Conservation (phyloP, 164 flowering plant genomes). For the Macadamia tetraphylla region DNA sequence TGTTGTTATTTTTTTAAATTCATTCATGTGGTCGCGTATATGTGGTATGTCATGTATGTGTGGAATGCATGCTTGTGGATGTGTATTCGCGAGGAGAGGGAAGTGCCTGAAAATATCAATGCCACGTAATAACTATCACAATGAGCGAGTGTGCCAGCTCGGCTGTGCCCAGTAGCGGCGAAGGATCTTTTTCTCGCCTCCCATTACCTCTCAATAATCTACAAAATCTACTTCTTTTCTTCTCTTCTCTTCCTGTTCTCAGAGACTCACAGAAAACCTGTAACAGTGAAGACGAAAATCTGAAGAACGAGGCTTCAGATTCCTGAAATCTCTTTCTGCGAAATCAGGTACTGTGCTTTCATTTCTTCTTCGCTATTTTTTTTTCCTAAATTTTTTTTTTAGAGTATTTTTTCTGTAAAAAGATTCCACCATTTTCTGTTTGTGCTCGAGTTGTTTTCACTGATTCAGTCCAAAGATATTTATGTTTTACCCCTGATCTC, state of each 20-base stretch:
- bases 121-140: conserved; percentile 52
- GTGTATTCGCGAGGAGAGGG: no score
- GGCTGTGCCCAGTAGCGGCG: conserved; percentile 23
- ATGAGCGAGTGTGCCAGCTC: conserved; percentile 9
- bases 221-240: not conserved
- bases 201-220: not conserved
- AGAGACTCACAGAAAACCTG: not conserved
- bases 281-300: not conserved
- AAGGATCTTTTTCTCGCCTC: conserved; percentile 41
- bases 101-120: conserved; percentile 55
- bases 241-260: not conserved
- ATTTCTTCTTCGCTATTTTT: not conserved
- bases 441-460: not conserved
- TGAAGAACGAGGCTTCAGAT: not conserved
- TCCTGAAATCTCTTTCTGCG: not conserved
- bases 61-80: no score
- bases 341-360: not conserved
- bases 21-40: no score
- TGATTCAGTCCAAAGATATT: not conserved
- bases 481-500: no score
- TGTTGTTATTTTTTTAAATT: no score
- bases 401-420: not conserved
- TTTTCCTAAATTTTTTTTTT: no score
- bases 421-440: not conserved
- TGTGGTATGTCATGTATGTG: no score